Conservation (phyloP, 257 asterid genomes). For the Datura wrightii region DNA sequence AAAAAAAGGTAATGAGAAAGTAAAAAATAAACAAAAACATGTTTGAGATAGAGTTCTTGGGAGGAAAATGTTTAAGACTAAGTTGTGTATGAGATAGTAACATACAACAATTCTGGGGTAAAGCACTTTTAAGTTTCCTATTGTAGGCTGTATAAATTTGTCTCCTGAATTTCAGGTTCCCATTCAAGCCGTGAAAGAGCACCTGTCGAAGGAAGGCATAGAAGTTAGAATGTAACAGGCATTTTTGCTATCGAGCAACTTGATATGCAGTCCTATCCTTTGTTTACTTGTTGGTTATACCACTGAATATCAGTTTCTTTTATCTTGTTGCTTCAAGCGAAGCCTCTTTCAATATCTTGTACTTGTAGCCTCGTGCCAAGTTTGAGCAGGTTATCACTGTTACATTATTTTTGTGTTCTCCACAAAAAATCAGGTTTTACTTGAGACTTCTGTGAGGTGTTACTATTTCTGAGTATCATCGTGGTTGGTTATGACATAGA, state of each 20-base stretch:
- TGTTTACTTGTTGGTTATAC: not conserved
- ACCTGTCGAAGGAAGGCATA: conserved; percentile 55
- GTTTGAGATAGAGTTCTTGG: no score
- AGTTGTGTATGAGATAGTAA: not conserved
- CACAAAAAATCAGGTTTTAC: not conserved
- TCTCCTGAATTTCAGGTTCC: conserved; percentile 56
- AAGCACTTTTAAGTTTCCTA: not conserved
- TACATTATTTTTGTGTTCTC: not conserved
- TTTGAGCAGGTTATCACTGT: not conserved
- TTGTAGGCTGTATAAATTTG: not conserved
- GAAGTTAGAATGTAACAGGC: conserved; percentile 56
- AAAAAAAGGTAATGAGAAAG: no score
- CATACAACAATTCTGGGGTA: not conserved
- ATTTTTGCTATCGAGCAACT: not conserved
- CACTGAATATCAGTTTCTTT: not conserved
- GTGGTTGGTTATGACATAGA: not conserved
- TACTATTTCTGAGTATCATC: not conserved
- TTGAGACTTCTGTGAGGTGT: not conserved
- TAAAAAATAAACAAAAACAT: no score
- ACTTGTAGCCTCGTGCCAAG: not conserved
- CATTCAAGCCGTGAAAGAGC: conserved; percentile 67
- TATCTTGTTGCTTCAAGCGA: not conserved
- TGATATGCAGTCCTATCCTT: not conserved
- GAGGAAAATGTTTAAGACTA: not conserved
- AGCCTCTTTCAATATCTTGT: conserved; percentile 1